Conservation (phyloP, 345 rosid genomes). For the Aquilaria malaccensis region DNA sequence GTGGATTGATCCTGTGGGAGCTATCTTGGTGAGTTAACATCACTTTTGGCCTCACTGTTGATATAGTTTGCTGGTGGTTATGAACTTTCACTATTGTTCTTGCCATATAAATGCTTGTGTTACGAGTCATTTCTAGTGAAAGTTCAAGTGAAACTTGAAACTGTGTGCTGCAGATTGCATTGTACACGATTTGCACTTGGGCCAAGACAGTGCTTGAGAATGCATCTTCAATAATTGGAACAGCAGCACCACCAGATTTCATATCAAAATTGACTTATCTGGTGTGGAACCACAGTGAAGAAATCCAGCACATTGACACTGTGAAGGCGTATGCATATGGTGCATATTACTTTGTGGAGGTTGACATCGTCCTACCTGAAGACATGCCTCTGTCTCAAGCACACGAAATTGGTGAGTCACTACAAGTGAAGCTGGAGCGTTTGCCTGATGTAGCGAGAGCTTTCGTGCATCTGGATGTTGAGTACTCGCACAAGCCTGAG, state of each 20-base stretch:
- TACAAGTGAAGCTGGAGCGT: constrained; percentile 81
- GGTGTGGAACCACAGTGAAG: constrained; percentile 79
- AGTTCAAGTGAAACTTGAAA: background rate
- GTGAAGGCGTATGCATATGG: constrained; percentile 86
- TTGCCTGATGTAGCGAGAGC: constrained; percentile 80
- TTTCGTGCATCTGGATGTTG: constrained; percentile 81
- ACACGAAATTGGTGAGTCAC: constrained; percentile 77
- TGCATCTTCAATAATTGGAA: constrained; percentile 57
- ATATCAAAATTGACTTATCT: constrained; percentile 66
- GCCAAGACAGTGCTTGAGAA: constrained; percentile 70
- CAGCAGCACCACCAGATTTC: constrained; percentile 80
- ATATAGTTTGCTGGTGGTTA: constrained; percentile 1
- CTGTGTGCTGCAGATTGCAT: constrained; percentile 48
- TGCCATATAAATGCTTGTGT: background rate
- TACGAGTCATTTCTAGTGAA: background rate
- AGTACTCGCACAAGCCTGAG: constrained; percentile 71
- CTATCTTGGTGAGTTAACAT: constrained; percentile 35
- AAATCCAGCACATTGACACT: constrained; percentile 65
- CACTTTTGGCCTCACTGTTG: constrained; percentile 4
- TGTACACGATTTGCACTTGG: constrained; percentile 73
- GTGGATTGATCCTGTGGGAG: constrained; percentile 64
- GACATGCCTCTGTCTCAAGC: constrained; percentile 63
- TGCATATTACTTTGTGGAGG: constrained; percentile 77
- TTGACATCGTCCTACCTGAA: constrained; percentile 65
- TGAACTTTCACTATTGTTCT: background rate